Evolutionary conservation across 2,329 filamentous ascomycete genomes (phyloP).

Genomic region (Aspergillus ochraceus): DNA sequence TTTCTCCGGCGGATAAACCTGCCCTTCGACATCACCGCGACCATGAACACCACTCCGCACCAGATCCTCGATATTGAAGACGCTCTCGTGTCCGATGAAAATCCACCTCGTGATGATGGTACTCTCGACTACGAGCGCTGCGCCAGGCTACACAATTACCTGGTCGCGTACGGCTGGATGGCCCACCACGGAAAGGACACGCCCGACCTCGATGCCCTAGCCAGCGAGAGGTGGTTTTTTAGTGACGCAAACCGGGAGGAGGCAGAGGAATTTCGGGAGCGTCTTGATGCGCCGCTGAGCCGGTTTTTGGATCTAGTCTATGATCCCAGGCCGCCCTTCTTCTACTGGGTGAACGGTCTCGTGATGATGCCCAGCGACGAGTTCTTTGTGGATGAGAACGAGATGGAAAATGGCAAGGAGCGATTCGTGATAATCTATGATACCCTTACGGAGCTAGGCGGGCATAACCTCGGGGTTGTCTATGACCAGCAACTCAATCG

Average conservation of each 20-base stretch:
- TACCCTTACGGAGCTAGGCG: slow-evolving; percentile 10
- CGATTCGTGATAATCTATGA: slow-evolving; percentile 17
- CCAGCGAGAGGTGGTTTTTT: no score
- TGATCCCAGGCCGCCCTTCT: slow-evolving; percentile 8
- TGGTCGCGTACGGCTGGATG: no score
- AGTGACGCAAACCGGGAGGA: neutral
- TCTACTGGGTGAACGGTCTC: slow-evolving; percentile 18
- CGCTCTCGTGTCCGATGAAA: no score
- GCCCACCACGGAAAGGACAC: neutral
- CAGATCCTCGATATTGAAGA: no score
- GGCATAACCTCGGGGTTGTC: slow-evolving; percentile 6
- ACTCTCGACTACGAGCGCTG: no score
- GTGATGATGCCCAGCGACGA: slow-evolving; percentile 6
- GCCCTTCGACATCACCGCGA: no score
- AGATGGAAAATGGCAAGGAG: slow-evolving; percentile 6
- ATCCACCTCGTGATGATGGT: no score
- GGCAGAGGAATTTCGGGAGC: slow-evolving; percentile 6
- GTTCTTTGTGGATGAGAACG: slow-evolving; percentile 6
- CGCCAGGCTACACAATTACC: no score
- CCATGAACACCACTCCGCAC: no score
- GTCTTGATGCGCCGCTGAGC: slow-evolving; percentile 13
- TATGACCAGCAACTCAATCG: neutral
- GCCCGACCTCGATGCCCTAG: no score
- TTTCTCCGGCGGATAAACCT: no score
- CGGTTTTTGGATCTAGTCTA: slow-evolving; percentile 15